Percentiles rank a stretch among this genome's conserved stretches.
These are phyloP conservation scores for Monosporozyma aerobia DNA, from an alignment of 805 yeast genomes.

Conservation along the genomic window DNA sequence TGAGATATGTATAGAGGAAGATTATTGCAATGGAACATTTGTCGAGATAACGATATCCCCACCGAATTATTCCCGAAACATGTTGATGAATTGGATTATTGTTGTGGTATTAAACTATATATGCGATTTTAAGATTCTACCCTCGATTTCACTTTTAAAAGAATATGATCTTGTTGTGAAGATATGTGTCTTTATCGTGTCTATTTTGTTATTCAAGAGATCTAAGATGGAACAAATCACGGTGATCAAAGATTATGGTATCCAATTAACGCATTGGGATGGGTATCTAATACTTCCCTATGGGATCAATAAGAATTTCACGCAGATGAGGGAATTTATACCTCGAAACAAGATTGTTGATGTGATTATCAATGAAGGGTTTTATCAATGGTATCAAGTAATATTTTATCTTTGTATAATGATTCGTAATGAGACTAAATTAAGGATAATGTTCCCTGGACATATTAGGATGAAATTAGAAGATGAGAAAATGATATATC, in stretches of 20 bases:
- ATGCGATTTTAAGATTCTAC: not conserved
- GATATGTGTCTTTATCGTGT: not conserved
- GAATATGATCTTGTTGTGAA: not conserved
- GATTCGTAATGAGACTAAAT: conserved; percentile 32
- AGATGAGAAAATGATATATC: conserved; percentile 21
- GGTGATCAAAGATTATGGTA: conserved; percentile 20
- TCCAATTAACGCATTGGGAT: conserved; percentile 14
- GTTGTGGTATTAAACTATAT: not conserved
- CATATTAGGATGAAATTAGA: conserved; percentile 14
- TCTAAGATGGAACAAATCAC: conserved; percentile 19
- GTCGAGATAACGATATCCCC: conserved; percentile 11
- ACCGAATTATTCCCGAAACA: not conserved
- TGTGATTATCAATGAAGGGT: conserved; percentile 67
- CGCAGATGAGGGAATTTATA: conserved; percentile 34
- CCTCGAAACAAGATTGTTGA: conserved; percentile 52
- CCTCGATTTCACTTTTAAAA: not conserved
- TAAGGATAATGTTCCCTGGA: conserved; percentile 26
- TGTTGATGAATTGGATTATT: not conserved
- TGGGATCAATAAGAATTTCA: conserved; percentile 7
- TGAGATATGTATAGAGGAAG: conserved; percentile 3
- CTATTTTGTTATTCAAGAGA: conserved; percentile 6
- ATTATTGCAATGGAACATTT: conserved; percentile 5
- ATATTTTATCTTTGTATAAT: conserved; percentile 55
- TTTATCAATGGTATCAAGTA: conserved; percentile 51
- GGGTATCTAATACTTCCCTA: conserved; percentile 22